Evolutionary conservation across 768 basidiomycete genomes (phyloP).

Genomic region (Lepiota brunneoincarnata): DNA sequence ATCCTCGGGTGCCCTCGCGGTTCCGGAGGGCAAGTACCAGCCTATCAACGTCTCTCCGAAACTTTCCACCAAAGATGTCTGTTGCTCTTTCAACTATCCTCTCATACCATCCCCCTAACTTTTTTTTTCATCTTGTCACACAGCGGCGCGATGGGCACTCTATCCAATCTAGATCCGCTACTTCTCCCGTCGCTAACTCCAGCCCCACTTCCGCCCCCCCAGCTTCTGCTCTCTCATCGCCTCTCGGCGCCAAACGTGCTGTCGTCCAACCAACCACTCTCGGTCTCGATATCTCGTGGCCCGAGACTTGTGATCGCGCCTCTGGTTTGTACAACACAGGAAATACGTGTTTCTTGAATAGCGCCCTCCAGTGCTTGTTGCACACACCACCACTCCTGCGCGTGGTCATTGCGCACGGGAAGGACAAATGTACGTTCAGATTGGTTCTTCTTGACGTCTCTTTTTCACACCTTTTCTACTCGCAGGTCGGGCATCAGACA

Average conservation of each 20-base stretch:
- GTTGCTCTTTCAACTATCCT: conserved; percentile 30
- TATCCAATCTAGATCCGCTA: background rate
- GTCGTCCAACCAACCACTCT: conserved; percentile 27
- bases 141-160: conserved; percentile 14
- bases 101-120: background rate
- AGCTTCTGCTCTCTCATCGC: conserved; percentile 22
- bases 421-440: conserved; percentile 55
- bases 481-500: conserved; percentile 36
- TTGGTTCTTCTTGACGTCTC: conserved; percentile 1
- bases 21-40: conserved; percentile 75
- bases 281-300: conserved; percentile 65
- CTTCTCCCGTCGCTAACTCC: conserved; percentile 13
- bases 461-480: background rate
- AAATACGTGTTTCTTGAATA: conserved; percentile 97
- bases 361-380: conserved; percentile 87
- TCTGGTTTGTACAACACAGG: conserved; percentile 79
- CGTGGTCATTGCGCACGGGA: conserved; percentile 49
- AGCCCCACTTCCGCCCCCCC: conserved; percentile 15
- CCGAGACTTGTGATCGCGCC: conserved; percentile 43
- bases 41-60: conserved; percentile 74
- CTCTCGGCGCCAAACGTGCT: conserved; percentile 24
- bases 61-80: conserved; percentile 37
- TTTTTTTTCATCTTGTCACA: conserved; percentile 8
- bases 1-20: conserved; percentile 69
- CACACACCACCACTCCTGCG: conserved; percentile 88